These are phyloP conservation scores for Fusarium algeriense DNA, from an alignment of 2,329 filamentous ascomycete species.

Conservation along the genomic window DNA sequence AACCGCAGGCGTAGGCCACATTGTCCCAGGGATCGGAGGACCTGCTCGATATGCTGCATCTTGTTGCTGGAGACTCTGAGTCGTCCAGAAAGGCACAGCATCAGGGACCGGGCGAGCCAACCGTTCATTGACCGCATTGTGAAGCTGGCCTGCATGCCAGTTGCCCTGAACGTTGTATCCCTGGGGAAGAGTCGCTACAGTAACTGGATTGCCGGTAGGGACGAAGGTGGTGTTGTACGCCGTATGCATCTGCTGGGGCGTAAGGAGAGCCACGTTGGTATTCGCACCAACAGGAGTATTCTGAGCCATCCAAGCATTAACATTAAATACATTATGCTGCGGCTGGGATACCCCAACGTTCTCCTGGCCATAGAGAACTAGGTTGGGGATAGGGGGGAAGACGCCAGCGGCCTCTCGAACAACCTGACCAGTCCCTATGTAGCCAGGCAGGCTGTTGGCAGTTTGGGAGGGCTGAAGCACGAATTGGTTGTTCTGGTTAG, in stretches of 20 bases:
- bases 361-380: too few species aligned
- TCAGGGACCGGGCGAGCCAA: neutral
- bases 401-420: too few species aligned
- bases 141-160: neutral
- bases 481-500: too few species aligned
- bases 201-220: accelerated
- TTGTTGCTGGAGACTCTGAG: neutral
- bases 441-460: too few species aligned
- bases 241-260: too few species aligned
- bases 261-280: accelerated
- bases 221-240: too few species aligned
- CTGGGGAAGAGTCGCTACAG: accelerated
- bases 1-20: neutral
- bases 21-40: neutral
- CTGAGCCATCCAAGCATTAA: too few species aligned
- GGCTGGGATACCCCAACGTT: accelerated
- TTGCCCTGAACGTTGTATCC: neutral
- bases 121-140: neutral
- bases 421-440: too few species aligned
- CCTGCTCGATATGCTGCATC: neutral
- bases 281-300: too few species aligned
- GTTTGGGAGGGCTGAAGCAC: too few species aligned
- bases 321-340: too few species aligned
- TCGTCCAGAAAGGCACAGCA: neutral
- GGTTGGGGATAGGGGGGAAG: too few species aligned